Percentiles rank a stretch among this genome's conserved stretches.
Evolutionary conservation across 768 basidiomycete species (phyloP).

Genomic region (Amyloporia xantha): DNA sequence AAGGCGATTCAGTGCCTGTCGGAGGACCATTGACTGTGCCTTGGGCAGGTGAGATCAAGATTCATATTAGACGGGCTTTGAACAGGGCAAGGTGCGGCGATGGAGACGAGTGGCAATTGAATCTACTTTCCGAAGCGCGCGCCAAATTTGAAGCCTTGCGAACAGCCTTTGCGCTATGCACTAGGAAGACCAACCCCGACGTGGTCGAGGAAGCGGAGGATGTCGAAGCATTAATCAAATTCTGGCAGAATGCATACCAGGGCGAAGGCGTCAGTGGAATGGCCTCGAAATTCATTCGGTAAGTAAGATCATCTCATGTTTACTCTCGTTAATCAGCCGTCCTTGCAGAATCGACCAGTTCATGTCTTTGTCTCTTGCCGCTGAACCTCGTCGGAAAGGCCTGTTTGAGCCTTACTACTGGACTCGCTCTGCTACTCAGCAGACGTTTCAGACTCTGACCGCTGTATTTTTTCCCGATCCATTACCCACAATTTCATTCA

Average conservation of each 20-base stretch:
- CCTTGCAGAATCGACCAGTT: constrained; percentile 61
- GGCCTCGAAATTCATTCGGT: constrained; percentile 62
- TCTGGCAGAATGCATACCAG: constrained; percentile 46
- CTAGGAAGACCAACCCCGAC: constrained; percentile 30
- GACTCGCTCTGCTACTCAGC: constrained; percentile 36
- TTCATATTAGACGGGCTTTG: constrained; percentile 40
- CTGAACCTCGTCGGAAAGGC: constrained; percentile 68
- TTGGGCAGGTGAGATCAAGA: constrained; percentile 62
- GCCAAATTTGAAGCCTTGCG: constrained; percentile 47
- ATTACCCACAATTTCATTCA: constrained; percentile 56
- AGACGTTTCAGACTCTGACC: constrained; percentile 41
- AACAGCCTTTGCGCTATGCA: constrained; percentile 45
- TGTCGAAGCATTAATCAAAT: constrained; percentile 41
- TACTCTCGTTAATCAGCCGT: too few relatives aligned
- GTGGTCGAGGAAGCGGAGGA: constrained; percentile 26
- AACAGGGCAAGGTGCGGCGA: constrained; percentile 38
- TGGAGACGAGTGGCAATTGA: constrained; percentile 39
- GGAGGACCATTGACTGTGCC: constrained; percentile 47
- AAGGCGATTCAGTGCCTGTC: constrained; percentile 29
- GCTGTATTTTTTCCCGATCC: constrained; percentile 76
- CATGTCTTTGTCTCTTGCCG: constrained; percentile 68
- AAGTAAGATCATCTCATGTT: too few relatives aligned
- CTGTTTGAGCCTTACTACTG: constrained; percentile 76
- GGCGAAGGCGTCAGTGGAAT: constrained; percentile 32
- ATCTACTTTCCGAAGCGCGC: constrained; percentile 34